A percentile compares a stretch with the other conserved stretches of the same genome.
phyloP scores from a whole-genome alignment of 305 asterid species.

The Fraxinus sp. region DNA sequence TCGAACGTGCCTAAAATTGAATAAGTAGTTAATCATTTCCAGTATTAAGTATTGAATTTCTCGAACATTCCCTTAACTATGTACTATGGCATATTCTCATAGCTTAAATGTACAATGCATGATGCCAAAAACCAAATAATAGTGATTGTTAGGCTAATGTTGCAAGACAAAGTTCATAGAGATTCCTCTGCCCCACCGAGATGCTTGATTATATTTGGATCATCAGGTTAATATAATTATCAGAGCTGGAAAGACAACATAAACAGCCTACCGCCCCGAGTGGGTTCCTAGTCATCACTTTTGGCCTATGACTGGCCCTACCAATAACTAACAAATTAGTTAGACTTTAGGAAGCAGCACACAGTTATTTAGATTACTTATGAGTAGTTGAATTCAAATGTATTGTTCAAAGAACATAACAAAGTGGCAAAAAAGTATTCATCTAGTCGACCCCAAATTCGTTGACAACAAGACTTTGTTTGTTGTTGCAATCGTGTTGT shows the following conservation, averaged over 20 bases:
- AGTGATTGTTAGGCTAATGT: slow-evolving; percentile 19
- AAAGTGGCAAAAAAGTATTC: background rate
- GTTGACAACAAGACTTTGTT: background rate
- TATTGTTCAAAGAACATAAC: background rate
- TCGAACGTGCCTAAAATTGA: background rate
- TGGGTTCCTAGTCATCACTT: slow-evolving; percentile 36
- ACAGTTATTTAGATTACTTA: background rate
- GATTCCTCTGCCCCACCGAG: slow-evolving; percentile 44
- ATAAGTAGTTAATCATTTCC: background rate
- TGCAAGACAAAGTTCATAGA: slow-evolving; percentile 25
- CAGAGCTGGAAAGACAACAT: slow-evolving; percentile 34
- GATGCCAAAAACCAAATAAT: slow-evolving; percentile 17
- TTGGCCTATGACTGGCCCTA: slow-evolving; percentile 19
- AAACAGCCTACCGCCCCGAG: slow-evolving; percentile 17
- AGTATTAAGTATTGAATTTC: background rate
- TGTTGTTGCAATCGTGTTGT: background rate
- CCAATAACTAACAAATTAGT: slow-evolving; percentile 27
- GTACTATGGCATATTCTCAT: slow-evolving; percentile 16
- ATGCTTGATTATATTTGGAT: slow-evolving; percentile 39
- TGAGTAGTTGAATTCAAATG: slow-evolving; percentile 2
- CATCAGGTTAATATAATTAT: slow-evolving; percentile 25
- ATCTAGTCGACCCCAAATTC: background rate
- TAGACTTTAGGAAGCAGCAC: slow-evolving; percentile 15
- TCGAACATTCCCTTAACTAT: background rate
- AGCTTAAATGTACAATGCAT: slow-evolving; percentile 25